A percentile compares a stretch with the other conserved stretches of the same genome.
Conservation (phyloP, 192 early-diverging fungal genomes). For the Coemansia sp. region DNA sequence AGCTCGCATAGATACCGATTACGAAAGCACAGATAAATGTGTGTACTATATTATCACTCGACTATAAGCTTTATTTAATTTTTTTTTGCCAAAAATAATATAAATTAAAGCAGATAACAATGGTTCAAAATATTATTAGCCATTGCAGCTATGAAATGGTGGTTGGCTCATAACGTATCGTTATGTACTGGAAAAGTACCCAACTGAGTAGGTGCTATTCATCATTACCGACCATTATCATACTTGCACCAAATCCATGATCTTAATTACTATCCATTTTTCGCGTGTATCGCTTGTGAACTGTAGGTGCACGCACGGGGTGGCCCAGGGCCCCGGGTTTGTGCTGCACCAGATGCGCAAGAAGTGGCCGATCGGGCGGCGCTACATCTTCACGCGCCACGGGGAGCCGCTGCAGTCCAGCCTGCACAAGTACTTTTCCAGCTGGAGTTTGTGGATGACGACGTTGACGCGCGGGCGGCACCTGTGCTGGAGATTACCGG, state of each 20-base stretch:
- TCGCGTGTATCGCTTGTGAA: conserved; percentile 41
- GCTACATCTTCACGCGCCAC: conserved; percentile 52
- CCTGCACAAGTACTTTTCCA: conserved; percentile 57
- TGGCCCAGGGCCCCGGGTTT: conserved; percentile 48
- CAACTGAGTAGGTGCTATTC: no score
- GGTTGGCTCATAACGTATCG: no score
- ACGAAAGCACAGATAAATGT: no score
- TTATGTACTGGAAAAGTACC: no score
- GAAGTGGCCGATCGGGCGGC: conserved; percentile 53
- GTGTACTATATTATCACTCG: no score
- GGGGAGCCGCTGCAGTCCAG: conserved; percentile 54
- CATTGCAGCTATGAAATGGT: no score
- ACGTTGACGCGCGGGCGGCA: neutral
- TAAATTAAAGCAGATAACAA: no score
- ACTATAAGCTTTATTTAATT: no score
- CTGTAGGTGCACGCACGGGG: conserved; percentile 45
- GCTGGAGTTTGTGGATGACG: conserved; percentile 45
- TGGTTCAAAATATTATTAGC: no score
- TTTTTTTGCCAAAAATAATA: no score
- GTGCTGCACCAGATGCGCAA: conserved; percentile 53
- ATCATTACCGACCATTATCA: no score
- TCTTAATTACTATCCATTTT: neutral
- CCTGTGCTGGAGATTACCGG: conserved; percentile 42
- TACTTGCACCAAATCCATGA: neutral
- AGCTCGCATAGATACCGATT: no score